Conservation (phyloP, 2,329 filamentous ascomycete genomes). For the Botrytis pseudocinerea region DNA sequence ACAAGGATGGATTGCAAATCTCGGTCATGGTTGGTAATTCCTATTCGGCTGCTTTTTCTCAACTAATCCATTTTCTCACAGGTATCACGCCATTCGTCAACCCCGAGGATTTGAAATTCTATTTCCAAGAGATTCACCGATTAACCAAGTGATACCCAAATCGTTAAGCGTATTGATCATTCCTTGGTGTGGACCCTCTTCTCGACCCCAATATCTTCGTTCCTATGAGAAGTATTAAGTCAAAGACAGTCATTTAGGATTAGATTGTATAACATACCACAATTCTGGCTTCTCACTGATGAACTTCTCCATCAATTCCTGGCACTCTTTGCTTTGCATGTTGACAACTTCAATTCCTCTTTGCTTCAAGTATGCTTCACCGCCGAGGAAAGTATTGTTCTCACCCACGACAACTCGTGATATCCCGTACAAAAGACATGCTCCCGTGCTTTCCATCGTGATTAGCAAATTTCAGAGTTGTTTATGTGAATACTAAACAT, state of each 20-base stretch:
- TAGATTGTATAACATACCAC: constrained; percentile 52
- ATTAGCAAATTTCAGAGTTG: constrained; percentile 11
- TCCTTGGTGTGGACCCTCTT: constrained; percentile 46
- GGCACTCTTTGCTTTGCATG: constrained; percentile 63
- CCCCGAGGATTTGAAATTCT: constrained; percentile 89
- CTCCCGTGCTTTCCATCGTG: constrained; percentile 56
- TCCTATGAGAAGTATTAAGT: constrained; percentile 44
- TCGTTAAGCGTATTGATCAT: neutral
- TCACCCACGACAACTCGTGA: constrained; percentile 74
- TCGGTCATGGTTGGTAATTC: constrained; percentile 78
- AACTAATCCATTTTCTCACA: constrained; percentile 43
- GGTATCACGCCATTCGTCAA: constrained; percentile 94
- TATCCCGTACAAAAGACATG: constrained; percentile 74
- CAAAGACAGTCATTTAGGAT: neutral
- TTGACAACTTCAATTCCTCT: constrained; percentile 74
- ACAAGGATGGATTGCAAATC: constrained; percentile 94
- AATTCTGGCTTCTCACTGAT: constrained; percentile 70
- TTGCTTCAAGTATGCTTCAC: constrained; percentile 67
- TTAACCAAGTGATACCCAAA: constrained; percentile 45
- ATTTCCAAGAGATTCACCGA: constrained; percentile 87
- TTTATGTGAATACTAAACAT: constrained; percentile 20
- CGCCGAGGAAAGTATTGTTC: constrained; percentile 69
- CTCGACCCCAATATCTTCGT: constrained; percentile 59
- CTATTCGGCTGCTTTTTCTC: constrained; percentile 13
- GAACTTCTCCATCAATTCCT: constrained; percentile 69